A percentile compares a stretch with the other conserved stretches of the same genome.
These are phyloP conservation scores for Amyloporia xantha DNA, from an alignment of 768 basidiomycete genomes.

Conservation along the genomic window DNA sequence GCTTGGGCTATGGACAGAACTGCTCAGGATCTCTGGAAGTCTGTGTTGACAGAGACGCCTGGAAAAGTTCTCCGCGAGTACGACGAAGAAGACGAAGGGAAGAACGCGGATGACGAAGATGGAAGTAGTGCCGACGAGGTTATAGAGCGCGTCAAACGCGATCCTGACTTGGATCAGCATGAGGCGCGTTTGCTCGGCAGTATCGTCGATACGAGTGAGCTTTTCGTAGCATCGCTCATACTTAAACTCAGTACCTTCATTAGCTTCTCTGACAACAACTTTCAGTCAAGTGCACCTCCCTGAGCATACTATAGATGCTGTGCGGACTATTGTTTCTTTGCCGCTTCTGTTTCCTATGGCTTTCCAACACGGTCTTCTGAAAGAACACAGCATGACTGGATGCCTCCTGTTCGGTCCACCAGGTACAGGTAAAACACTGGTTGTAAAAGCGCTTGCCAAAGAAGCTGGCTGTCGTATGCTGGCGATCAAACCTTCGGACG, in stretches of 20 bases:
- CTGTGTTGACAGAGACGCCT: constrained; percentile 52
- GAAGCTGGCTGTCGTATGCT: constrained; percentile 95
- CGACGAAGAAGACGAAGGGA: constrained; percentile 30
- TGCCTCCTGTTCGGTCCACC: constrained; percentile 91
- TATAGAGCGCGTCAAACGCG: constrained; percentile 69
- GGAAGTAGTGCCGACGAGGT: constrained; percentile 51
- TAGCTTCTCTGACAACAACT: constrained; percentile 72
- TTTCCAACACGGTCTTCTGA: constrained; percentile 84
- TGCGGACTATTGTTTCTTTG: constrained; percentile 85
- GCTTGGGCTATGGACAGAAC: constrained; percentile 60
- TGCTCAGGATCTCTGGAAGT: constrained; percentile 44
- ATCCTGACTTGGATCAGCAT: constrained; percentile 70
- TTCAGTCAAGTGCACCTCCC: constrained; percentile 89
- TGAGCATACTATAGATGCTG: constrained; percentile 81
- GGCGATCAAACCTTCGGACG: constrained; percentile 83
- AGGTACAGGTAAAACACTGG: constrained; percentile 86
- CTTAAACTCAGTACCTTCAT: constrained; percentile 10
- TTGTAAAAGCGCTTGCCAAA: constrained; percentile 85
- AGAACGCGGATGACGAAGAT: constrained; percentile 12
- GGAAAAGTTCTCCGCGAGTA: constrained; percentile 24
- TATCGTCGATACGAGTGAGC: constrained; percentile 75
- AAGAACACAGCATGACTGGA: constrained; percentile 87
- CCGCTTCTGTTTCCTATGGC: constrained; percentile 83
- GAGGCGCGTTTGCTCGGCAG: constrained; percentile 77
- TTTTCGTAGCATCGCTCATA: not conserved